These are phyloP conservation scores for Sextonia rubra DNA, from an alignment of 164 flowering plant genomes.

Conservation along the genomic window DNA sequence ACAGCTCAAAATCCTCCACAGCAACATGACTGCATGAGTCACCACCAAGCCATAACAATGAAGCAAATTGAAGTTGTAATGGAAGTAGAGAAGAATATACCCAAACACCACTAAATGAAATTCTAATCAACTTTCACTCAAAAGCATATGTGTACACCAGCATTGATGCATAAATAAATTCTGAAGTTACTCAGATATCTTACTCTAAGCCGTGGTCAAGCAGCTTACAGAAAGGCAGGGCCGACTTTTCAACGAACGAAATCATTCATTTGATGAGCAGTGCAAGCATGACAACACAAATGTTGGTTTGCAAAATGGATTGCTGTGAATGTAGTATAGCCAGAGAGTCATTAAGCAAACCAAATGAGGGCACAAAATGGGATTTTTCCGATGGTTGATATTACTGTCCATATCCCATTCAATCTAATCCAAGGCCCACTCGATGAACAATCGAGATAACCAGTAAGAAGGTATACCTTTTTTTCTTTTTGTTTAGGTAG, in stretches of 20 bases:
- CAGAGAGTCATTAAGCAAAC: not conserved
- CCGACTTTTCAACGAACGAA: not conserved
- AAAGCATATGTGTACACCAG: too few relatives aligned
- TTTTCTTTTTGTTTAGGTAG: too few relatives aligned
- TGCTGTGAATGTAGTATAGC: not conserved
- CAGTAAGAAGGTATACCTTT: not conserved
- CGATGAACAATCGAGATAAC: not conserved
- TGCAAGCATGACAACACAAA: not conserved
- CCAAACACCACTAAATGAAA: too few relatives aligned
- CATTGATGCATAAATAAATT: too few relatives aligned
- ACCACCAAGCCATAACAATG: too few relatives aligned
- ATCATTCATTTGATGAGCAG: not conserved
- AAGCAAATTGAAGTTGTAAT: too few relatives aligned
- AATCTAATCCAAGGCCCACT: not conserved
- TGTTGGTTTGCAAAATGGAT: not conserved
- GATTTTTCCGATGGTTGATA: not conserved
- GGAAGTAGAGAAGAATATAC: too few relatives aligned
- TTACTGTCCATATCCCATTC: not conserved
- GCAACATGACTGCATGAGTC: too few relatives aligned
- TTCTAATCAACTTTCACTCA: too few relatives aligned
- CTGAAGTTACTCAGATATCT: too few relatives aligned
- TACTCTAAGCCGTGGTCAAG: not conserved
- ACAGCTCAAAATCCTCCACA: too few relatives aligned
- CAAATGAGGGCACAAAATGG: not conserved
- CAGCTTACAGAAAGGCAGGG: not conserved